phyloP scores from a whole-genome alignment of 139 green algal species.

The Chlorella sorokiniana region DNA sequence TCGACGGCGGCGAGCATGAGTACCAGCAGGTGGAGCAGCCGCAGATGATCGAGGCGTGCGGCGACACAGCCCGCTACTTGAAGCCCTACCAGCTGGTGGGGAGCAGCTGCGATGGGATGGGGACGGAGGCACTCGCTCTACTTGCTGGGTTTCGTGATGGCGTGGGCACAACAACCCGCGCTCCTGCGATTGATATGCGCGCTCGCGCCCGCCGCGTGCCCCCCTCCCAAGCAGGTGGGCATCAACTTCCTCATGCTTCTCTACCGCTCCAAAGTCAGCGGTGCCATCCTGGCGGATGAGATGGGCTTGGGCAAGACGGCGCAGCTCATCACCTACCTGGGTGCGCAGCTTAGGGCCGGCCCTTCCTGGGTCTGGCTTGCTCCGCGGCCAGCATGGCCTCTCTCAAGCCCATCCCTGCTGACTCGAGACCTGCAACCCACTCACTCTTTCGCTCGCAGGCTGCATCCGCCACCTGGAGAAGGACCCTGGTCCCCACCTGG shows the following conservation, averaged over 20 bases:
- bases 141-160: background rate
- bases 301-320: slow-evolving; percentile 81
- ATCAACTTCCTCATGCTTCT: slow-evolving; percentile 95
- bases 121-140: background rate
- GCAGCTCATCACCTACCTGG: slow-evolving; percentile 88
- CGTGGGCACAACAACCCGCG: background rate
- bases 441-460: slow-evolving; percentile 33
- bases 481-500: slow-evolving; percentile 64
- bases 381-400: no score
- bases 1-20: slow-evolving; percentile 20
- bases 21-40: slow-evolving; percentile 42
- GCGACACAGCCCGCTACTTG: slow-evolving; percentile 57
- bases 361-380: no score
- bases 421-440: background rate
- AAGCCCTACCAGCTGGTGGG: slow-evolving; percentile 85
- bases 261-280: slow-evolving; percentile 59
- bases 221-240: slow-evolving; percentile 72
- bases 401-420: no score
- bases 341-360: slow-evolving; percentile 20
- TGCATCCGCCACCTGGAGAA: slow-evolving; percentile 33
- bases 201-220: no score
- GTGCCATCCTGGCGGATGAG: slow-evolving; percentile 86
- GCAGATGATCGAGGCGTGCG: slow-evolving; percentile 60
- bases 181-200: background rate
- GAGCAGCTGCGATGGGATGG: background rate